Base-by-base conservation (phyloP, 1,284 basidiomycete genomes). In the Sphagnurus paluster region DNA sequence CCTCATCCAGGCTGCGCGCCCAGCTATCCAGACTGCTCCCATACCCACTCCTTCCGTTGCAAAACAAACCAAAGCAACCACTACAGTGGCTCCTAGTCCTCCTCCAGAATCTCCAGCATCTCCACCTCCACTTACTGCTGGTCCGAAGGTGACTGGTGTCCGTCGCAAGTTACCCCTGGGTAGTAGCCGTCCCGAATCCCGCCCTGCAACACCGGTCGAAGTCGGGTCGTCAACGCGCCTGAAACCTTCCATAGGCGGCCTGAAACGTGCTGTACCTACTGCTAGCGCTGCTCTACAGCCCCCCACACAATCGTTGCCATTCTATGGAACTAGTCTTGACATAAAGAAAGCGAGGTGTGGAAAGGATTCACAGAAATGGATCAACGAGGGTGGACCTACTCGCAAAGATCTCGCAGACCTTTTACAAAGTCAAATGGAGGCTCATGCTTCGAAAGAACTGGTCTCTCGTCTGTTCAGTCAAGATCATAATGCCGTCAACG, bases 401-500 rank as follows among this genome's bases (percentile, higher is more conserved):
- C 77, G 91, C 44, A 90, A 93, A 59, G 95, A 98, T 61, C 79
- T 97, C 14, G 79, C 88, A 30, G 96, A 98, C 38, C 71, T 87
- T 10, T 74, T 99, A 29, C 88, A 93, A 52, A 80, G 80, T 54
- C 97, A 99, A 65, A 97, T 98, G 90, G 93, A 97, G 56, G 77
- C 84, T 1, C 80, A 90, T 58, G 76, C 82, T 10, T 87, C 88
- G 9, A 84, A 85, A 48, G 88, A 93, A 5, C 69, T 98, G 3
- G 65, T 89, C n/a, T 69, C 78, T 4, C 80, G 83, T 28, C 75
- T 99, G 35, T 99, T 99, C 73, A 97, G 94, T 62, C 92, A 90
- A 55, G 96, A 98, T 61, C 96, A 99, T 66, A 91, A 90, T 55
- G 92, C 94, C 2, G 88, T 99, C 56, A 95, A 94, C 59, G 97